phyloP scores from a whole-genome alignment of 1,284 basidiomycete genomes.

The Cryptococcus amylolentus region DNA sequence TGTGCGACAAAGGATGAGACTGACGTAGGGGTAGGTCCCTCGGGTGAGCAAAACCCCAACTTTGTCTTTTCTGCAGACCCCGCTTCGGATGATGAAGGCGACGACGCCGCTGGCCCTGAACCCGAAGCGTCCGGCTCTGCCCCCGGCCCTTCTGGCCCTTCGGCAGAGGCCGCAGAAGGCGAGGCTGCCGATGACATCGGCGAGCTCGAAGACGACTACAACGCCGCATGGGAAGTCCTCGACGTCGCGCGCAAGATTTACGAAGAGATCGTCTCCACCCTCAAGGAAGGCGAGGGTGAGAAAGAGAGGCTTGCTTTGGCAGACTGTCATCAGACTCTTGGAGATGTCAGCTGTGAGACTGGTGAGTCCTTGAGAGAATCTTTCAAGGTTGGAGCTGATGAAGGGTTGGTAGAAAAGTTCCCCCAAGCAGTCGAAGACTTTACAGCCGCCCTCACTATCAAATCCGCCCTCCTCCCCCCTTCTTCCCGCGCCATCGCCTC shows the following conservation, averaged over 20 bases:
- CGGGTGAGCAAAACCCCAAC: slow-evolving; percentile 17
- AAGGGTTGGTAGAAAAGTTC: slow-evolving; percentile 69
- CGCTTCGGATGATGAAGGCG: slow-evolving; percentile 30
- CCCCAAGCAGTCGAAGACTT: slow-evolving; percentile 84
- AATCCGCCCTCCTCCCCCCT: slow-evolving; percentile 64
- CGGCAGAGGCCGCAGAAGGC: neutral
- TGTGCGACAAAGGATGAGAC: too few relatives aligned
- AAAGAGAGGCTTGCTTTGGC: slow-evolving; percentile 63
- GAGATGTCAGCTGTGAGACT: slow-evolving; percentile 84
- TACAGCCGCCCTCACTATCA: slow-evolving; percentile 65
- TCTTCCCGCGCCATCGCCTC: slow-evolving; percentile 83
- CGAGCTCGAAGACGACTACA: slow-evolving; percentile 82
- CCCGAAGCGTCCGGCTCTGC: slow-evolving; percentile 11
- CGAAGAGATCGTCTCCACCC: slow-evolving; percentile 55
- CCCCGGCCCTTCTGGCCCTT: neutral
- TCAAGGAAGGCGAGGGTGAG: slow-evolving; percentile 30
- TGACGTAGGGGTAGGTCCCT: neutral
- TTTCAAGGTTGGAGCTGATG: neutral
- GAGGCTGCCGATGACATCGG: slow-evolving; percentile 48
- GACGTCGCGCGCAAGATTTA: slow-evolving; percentile 82
- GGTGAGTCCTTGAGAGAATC: slow-evolving; percentile 55
- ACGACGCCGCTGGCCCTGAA: slow-evolving; percentile 20
- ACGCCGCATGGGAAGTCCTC: slow-evolving; percentile 88
- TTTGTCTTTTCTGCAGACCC: slow-evolving; percentile 40
- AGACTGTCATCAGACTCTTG: slow-evolving; percentile 76